phyloP scores from a whole-genome alignment of 2,329 filamentous ascomycete species.

The Talaromyces sp. region DNA sequence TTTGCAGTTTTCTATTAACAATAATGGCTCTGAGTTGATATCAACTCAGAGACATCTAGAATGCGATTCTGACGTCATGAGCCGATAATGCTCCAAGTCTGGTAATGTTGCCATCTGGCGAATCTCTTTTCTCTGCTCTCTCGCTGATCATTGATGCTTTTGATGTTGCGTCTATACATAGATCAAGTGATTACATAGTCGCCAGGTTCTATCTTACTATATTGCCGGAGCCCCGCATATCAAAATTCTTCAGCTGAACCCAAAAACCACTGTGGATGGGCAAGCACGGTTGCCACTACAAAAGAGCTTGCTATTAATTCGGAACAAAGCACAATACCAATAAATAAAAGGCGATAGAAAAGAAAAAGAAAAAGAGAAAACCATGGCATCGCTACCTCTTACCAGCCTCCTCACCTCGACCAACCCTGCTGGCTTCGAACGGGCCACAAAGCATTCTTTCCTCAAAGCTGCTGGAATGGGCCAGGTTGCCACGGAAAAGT shows the following conservation, averaged over 20 bases:
- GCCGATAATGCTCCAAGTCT: neutral
- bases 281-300: neutral
- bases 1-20: neutral
- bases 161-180: neutral
- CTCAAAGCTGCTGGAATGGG: slow-evolving; percentile 62
- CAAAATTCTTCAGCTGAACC: neutral
- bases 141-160: neutral
- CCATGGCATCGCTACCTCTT: slow-evolving; percentile 39
- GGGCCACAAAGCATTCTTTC: slow-evolving; percentile 64
- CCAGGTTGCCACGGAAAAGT: slow-evolving; percentile 50
- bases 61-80: neutral
- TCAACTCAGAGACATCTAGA: neutral
- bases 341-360: neutral
- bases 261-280: neutral
- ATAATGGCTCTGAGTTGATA: neutral
- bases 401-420: slow-evolving; percentile 55
- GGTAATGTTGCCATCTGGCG: neutral
- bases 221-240: neutral
- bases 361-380: neutral
- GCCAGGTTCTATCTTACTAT: neutral
- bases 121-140: neutral
- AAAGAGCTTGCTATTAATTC: neutral
- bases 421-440: slow-evolving; percentile 43
- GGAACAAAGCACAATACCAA: neutral
- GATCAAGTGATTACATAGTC: neutral